Evolutionary conservation across 2,329 filamentous ascomycete genomes (phyloP), one percentile per base, ranked within the genome.

Genomic region (Fusarium sp.): DNA sequence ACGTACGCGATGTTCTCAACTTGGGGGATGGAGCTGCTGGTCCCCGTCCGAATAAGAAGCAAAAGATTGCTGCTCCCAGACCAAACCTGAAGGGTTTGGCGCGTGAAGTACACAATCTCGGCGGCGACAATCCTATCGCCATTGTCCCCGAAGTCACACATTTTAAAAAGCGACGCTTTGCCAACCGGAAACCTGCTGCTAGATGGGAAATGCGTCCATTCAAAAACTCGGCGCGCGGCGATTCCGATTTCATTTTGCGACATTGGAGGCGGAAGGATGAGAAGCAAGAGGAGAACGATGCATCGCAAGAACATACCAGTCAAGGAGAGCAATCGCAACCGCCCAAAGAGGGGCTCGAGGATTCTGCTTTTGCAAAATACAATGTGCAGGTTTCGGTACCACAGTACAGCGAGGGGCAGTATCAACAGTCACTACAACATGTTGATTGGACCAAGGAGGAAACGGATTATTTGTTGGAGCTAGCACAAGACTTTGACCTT

Each of bases 371-470:
- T 80, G 89, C 93, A 49, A 97, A 95, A 77, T 98, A 92, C 85
- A 97, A 98, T 77, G 90, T 97, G 57, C 87, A 91, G 69, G 88
- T 95, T 16, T 87, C 91, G 6, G 85, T 94, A 37, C 93, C 94
- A 1, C 86, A 90, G 64, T 98, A 98, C 80, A 93, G 88, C 66
- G 92, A 97, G 68, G 93, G 94, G 68, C 91, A 97, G 78, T 99
- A 99, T 80, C 87, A 90, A 64, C 85, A 89, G 60, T 88, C 92
- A 66, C 81, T 99, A 53, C 87, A 89, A 73, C 91, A 86, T 76
- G 84, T 88, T 16, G 90, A 95, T 73, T 99, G 96, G 96, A 91
- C 92, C 16, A 93, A 92, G 75, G 91, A 96, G 74, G 96, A 99
- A 81, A 99, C 96, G 11, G 94, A 98, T 77, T 98, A 98, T 77